Evolutionary conservation across 257 asterid genomes (phyloP), one percentile per base, ranked within the genome.

Genomic region (Scutellaria minor): DNA sequence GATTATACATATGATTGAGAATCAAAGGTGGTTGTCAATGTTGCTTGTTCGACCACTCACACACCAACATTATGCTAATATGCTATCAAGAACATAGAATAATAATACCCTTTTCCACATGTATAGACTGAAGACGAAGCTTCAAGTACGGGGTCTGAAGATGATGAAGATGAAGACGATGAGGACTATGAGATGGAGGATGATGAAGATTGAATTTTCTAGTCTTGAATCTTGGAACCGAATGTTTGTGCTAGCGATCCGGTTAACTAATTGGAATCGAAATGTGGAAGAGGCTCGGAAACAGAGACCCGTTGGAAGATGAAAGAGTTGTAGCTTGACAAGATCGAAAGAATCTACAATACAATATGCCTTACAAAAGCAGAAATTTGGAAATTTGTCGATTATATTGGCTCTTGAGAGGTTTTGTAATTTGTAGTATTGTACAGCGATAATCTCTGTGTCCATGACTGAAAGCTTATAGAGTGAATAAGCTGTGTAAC

Each of bases 61-160:
- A 18, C 18, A 18, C 18, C 18, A 18, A 18, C 18, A 18, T 18
- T 18, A 18, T 18, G 18, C 18, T 18, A 18, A 18, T 18, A 18
- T 18, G 18, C 18, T 45, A 14, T 0, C 37, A 57, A 35, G 5
- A 71, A 77, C 20, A 54, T 35, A 22, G 22, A 58, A 11, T 71
- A 58, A 11, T 71, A 13, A 68, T 57, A 6, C 14, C 57, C 46
- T 51, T 53, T 44, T 57, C 47, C 24, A 8, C 40, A 20, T 68
- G 31, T 75, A 66, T 85, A 93, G 96, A 78, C 78, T 73, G 94
- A 87, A 70, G 95, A 87, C 68, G 96, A 87, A 68, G 84, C 47
- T 67, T 78, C 85, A 39, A 58, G n/a, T 62, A 68, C 64, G 66
- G 83, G n/a, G 65, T 85, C 90, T 50, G 83, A 72, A 66, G 81